These are phyloP conservation scores for Clavispora asparagi DNA, from an alignment of 805 yeast species.

Conservation along the genomic window DNA sequence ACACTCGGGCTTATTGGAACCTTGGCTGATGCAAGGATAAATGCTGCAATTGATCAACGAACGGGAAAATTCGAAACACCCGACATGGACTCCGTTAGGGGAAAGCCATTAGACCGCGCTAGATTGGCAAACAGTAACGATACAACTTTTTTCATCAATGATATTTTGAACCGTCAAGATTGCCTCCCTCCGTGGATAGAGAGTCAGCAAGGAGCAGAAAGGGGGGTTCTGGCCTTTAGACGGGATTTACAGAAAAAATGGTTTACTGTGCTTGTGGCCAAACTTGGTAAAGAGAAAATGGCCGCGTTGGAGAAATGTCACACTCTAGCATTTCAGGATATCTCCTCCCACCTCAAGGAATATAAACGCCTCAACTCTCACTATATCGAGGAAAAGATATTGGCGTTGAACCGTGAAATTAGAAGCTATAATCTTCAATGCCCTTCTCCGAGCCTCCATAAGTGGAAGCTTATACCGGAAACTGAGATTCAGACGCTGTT, in stretches of 20 bases:
- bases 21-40: constrained; percentile 71
- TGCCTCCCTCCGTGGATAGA: constrained; percentile 90
- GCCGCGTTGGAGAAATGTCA: background rate
- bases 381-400: constrained; percentile 9
- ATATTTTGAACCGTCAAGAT: constrained; percentile 69
- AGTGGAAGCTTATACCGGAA: constrained; percentile 27
- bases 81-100: constrained; percentile 44
- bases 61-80: constrained; percentile 65
- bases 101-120: constrained; percentile 50
- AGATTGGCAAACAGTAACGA: constrained; percentile 62
- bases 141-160: constrained; percentile 65
- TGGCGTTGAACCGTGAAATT: constrained; percentile 15
- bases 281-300: background rate
- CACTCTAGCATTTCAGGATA: background rate
- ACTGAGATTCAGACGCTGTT: constrained; percentile 22
- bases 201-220: constrained; percentile 54
- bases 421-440: constrained; percentile 35
- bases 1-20: constrained; percentile 53
- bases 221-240: constrained; percentile 45
- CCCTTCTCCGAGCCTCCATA: constrained; percentile 34
- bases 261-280: constrained; percentile 25
- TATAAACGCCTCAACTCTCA: background rate
- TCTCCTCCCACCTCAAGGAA: background rate
- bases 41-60: constrained; percentile 54
- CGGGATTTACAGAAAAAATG: constrained; percentile 37